Evolutionary conservation across 2,329 filamentous ascomycete genomes (phyloP), one percentile per base, ranked within the genome.

Genomic region (Endocalyx cinctus): DNA sequence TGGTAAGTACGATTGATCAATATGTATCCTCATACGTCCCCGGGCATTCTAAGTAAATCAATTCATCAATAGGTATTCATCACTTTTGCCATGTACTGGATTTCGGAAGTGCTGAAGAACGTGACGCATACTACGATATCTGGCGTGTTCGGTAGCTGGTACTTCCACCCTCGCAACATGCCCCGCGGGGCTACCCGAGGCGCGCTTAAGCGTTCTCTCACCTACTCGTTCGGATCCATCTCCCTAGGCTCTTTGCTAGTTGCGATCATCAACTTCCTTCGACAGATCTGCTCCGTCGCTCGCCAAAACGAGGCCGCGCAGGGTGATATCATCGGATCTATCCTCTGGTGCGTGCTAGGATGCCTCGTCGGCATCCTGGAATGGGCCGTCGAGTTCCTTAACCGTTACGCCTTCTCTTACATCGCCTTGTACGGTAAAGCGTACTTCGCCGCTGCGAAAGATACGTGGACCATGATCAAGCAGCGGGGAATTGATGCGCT

Each of bases 21-120:
- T n/a, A n/a, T n/a, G n/a, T n/a, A n/a, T n/a, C n/a, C n/a, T n/a
- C n/a, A n/a, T n/a, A n/a, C n/a, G n/a, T n/a, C n/a, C n/a, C n/a
- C n/a, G n/a, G n/a, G n/a, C n/a, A n/a, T n/a, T n/a, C n/a, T n/a
- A n/a, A n/a, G n/a, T n/a, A n/a, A n/a, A n/a, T n/a, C n/a, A n/a
- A n/a, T n/a, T n/a, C n/a, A n/a, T n/a, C n/a, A n/a, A n/a, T n/a
- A n/a, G n/a, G n/a, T 83, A 13, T 96, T 94, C 57, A 75, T 88
- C 46, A 94, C 88, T 0, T 96, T 97, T 51, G 82, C 88, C 33
- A 86, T 82, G 62, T 96, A 94, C 64, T 97, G 90, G 90, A 81
- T 95, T 44, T 83, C 85, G 2, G 90, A 97, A 58, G 90, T 84
- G 74, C 66, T 96, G 48, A 96, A 96, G 67, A 95, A 94, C 62